A percentile compares a stretch with the other conserved stretches of the same genome.
Evolutionary conservation across 2,329 filamentous ascomycete species (phyloP).

Genomic region (Sphaerulina vaccinii): DNA sequence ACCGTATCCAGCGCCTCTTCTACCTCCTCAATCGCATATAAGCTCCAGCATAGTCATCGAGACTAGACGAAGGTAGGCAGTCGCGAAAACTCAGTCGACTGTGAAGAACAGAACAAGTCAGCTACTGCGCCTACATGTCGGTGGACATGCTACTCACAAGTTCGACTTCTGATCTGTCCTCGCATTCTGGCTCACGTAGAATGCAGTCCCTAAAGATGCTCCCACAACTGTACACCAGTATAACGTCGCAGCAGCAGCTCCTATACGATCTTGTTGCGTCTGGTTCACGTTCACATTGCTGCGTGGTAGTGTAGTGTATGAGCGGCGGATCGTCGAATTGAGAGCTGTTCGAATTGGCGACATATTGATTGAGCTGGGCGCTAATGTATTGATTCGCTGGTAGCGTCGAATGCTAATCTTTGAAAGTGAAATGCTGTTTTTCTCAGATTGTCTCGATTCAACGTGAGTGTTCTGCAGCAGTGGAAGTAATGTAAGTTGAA

Average conservation of each 20-base stretch:
- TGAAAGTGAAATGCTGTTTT: neutral
- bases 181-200: constrained; percentile 34
- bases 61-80: constrained; percentile 36
- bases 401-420: neutral
- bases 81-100: constrained; percentile 39
- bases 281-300: constrained; percentile 13
- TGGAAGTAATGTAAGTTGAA: neutral
- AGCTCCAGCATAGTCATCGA: constrained; percentile 37
- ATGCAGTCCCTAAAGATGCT: constrained; percentile 38
- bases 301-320: constrained; percentile 29
- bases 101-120: constrained; percentile 22
- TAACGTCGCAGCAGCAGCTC: constrained; percentile 30
- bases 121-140: neutral
- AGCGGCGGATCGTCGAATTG: constrained; percentile 17
- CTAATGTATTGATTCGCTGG: neutral
- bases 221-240: constrained; percentile 39
- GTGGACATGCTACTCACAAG: constrained; percentile 27
- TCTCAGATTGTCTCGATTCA: neutral
- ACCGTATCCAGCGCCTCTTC: neutral
- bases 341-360: neutral
- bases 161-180: constrained; percentile 35
- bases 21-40: constrained; percentile 23
- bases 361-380: neutral
- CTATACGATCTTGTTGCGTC: constrained; percentile 28
- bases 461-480: neutral